Evolutionary conservation across 768 basidiomycete species (phyloP).

Genomic region (Xerocomellus amylosporus): DNA sequence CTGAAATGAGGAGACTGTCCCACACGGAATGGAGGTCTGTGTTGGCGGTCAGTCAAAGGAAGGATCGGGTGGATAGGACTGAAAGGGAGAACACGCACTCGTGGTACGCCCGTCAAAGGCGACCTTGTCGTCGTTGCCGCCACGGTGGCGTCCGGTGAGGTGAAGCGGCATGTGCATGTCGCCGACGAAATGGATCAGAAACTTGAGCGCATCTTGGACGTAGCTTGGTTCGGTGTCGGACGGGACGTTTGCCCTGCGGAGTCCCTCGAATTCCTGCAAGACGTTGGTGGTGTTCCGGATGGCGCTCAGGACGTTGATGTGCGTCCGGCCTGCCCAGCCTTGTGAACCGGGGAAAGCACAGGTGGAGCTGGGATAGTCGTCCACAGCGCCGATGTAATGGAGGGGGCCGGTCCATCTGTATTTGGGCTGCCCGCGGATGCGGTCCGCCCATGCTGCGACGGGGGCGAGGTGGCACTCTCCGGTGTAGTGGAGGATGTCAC

Average conservation of each 20-base stretch:
- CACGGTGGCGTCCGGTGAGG: conserved; percentile 81
- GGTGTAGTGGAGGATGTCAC: conserved; percentile 58
- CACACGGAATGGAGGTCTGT: conserved; percentile 83
- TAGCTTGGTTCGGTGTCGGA: conserved; percentile 25
- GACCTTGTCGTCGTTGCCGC: conserved; percentile 81
- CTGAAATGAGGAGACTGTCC: conserved; percentile 81
- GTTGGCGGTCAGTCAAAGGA: neutral
- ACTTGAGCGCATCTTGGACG: conserved; percentile 83
- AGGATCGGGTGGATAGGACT: neutral
- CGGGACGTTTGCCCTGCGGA: conserved; percentile 1
- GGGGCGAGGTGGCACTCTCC: conserved; percentile 74
- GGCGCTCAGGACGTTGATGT: conserved; percentile 70
- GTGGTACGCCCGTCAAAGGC: conserved; percentile 67
- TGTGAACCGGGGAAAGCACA: conserved; percentile 75
- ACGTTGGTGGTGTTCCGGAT: conserved; percentile 73
- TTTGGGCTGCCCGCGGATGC: conserved; percentile 44
- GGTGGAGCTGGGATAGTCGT: conserved; percentile 71
- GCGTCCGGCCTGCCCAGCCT: conserved; percentile 64
- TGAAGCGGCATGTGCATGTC: conserved; percentile 95
- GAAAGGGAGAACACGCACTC: conserved; percentile 45
- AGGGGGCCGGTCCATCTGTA: conserved; percentile 72
- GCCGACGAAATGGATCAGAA: conserved; percentile 89
- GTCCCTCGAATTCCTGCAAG: conserved; percentile 47
- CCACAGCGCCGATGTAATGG: conserved; percentile 72
- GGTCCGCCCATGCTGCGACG: conserved; percentile 89